Evolutionary conservation across 2,329 filamentous ascomycete species (phyloP).

Genomic region (Ophidiomyces ophidiicola): DNA sequence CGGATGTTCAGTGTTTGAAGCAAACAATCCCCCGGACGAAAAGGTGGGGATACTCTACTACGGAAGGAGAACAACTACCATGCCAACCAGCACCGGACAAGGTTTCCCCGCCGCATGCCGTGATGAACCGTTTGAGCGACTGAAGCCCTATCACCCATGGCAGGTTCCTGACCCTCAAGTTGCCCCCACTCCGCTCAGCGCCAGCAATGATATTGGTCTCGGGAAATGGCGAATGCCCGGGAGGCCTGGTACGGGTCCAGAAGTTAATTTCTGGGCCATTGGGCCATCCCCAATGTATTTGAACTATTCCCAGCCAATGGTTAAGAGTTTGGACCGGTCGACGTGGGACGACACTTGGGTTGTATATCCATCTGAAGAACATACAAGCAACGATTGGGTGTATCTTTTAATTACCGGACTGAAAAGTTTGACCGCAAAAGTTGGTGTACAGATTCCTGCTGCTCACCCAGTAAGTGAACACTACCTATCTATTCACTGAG

Average conservation of each 20-base stretch:
- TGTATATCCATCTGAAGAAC: constrained; percentile 13
- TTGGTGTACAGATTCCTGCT: constrained; percentile 5
- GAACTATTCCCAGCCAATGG: constrained; percentile 14
- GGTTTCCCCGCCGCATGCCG: constrained; percentile 18
- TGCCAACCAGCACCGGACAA: constrained; percentile 17
- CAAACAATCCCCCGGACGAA: constrained; percentile 31
- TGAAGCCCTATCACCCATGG: constrained; percentile 13
- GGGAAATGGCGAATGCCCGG: constrained; percentile 10
- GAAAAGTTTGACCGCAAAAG: neutral
- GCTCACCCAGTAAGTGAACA: constrained; percentile 13
- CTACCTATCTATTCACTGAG: neutral
- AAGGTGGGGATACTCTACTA: constrained; percentile 42
- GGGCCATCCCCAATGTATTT: constrained; percentile 14
- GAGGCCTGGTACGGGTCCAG: neutral
- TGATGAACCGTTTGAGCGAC: constrained; percentile 18
- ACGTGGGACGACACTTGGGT: constrained; percentile 12
- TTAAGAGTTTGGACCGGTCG: constrained; percentile 12
- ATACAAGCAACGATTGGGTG: constrained; percentile 12
- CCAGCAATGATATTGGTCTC: constrained; percentile 8
- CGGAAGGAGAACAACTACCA: constrained; percentile 10
- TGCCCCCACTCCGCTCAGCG: constrained; percentile 3
- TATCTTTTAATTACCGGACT: constrained; percentile 14
- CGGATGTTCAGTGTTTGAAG: constrained; percentile 26
- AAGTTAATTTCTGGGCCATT: constrained; percentile 12
- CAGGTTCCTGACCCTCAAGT: constrained; percentile 12